Base-by-base conservation (phyloP, 1,284 basidiomycete species). In the Caloboletus firmus region DNA sequence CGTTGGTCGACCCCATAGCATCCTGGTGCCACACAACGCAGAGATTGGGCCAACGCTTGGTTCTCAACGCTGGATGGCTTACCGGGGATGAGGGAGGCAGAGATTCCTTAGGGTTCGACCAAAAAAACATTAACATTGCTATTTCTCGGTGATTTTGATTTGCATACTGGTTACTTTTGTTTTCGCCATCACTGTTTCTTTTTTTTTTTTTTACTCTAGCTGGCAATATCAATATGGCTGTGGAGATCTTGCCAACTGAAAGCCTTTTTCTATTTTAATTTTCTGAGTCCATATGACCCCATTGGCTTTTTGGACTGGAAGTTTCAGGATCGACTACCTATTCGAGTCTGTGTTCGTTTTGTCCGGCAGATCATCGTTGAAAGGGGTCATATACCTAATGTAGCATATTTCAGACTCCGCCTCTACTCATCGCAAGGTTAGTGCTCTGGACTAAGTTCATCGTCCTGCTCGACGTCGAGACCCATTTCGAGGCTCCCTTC, bases 391-490 rank as follows among this genome's bases (percentile, higher is more conserved):
- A 31, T 51, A n/a, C 62, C 53, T 39, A 46, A 55, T 62, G 36
- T 48, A 32, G 53, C 0, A 9, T 15, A 28, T 55, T 65, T 65
- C 12, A 52, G 9, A 63, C 65, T 67, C 68, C 68, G 64, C 56
- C 26, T 18, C 35, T 40, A 31, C 54, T 50, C 48, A 30, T 36
- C 34, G 24, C 40, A 54, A 55, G 17, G 15, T 26, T 48, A 32
- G 37, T 36, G 47, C 22, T n/a, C 28, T 37, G 39, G 31, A 45
- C 32, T 18, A 59, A 53, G 66, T 52, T 57, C 57, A 57, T 55
- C 62, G 63, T 56, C 61, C 54, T 47, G 52, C 56, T 53, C 66
- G 67, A 65, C 67, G 65, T 63, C 69, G 59, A 71, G 55, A 57
- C 59, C 40, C 45, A 18, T 43, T 41, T 50, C 59, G 47, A 66